Evolutionary conservation across 345 rosid genomes (phyloP).

Genomic region (Sonneratia caseolaris): DNA sequence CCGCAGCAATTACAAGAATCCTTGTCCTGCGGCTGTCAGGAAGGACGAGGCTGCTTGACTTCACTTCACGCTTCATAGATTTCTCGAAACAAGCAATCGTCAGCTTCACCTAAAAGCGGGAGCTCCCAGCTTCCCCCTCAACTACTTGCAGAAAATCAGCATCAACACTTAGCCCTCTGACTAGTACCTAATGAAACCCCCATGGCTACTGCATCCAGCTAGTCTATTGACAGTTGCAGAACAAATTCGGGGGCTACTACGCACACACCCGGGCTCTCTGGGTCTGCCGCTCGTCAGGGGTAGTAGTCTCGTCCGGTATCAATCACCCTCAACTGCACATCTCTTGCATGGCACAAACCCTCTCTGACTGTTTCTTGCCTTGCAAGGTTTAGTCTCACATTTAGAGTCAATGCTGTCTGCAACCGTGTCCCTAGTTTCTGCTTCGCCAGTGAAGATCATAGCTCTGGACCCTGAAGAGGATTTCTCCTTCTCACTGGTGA

Average conservation of each 20-base stretch:
- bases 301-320: no score
- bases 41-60: background rate
- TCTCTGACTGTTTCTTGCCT: no score
- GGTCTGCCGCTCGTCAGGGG: constrained; percentile 6
- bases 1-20: no score
- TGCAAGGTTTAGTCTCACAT: no score
- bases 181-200: background rate
- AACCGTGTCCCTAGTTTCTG: no score
- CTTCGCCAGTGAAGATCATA: no score
- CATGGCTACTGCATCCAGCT: background rate
- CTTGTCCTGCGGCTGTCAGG: background rate
- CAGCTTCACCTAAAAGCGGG: background rate
- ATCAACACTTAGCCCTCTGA: background rate
- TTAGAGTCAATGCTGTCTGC: no score
- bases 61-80: background rate
- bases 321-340: constrained; percentile 13
- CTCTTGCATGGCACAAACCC: no score
- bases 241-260: constrained; percentile 7
- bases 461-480: no score
- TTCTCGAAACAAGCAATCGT: background rate
- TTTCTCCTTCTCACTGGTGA: no score
- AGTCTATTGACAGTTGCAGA: background rate
- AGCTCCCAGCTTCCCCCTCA: background rate
- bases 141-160: background rate
- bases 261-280: constrained; percentile 45